Evolutionary conservation across 257 asterid genomes (phyloP), one percentile per base, ranked within the genome.

Genomic region (Forsythia suspensa): DNA sequence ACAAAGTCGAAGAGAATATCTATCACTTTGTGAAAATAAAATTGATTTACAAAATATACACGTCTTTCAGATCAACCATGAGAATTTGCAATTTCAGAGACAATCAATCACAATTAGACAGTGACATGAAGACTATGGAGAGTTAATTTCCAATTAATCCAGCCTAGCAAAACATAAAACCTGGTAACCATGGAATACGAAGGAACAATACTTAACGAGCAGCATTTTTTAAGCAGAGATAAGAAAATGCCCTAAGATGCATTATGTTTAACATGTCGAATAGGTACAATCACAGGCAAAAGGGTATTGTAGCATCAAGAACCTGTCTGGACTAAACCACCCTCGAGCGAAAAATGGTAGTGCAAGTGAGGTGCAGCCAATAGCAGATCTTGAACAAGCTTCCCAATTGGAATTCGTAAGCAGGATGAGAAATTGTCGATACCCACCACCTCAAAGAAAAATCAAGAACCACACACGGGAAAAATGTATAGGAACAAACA

Each of bases 381-480:
- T 2, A 40, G 0, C 15, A 11, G 29, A 61, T 42, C 38, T 29
- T 63, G 55, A 72, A 7, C 68, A 13, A 8, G 15, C 68, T 55
- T 55, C 65, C 38, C 16, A 21, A 24, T 61, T 20, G 68, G 38
- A 61, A 61, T 15, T 21, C 2, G 37, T 21, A 8, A 61, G 38
- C 36, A n/a, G 34, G 36, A 61, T 8, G 4, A 61, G 11, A 61
- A 21, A 20, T 3, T 29, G 11, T 15, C 42, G 9, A 37, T 37
- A 38, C 81, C 20, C 48, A 48, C 61, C 52, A 40, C 68, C 73
- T 71, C 43, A 51, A n/a, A 44, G 43, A 70, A 38, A 74, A 63
- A 37, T 38, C 34, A 42, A 66, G 44, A 73, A 39, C 44, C 37
- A 72, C 65, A 37, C 63, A 41, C 71, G 36, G 3, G 71, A 70